phyloP scores from a whole-genome alignment of 257 asterid species.

The Primulina eburnea region DNA sequence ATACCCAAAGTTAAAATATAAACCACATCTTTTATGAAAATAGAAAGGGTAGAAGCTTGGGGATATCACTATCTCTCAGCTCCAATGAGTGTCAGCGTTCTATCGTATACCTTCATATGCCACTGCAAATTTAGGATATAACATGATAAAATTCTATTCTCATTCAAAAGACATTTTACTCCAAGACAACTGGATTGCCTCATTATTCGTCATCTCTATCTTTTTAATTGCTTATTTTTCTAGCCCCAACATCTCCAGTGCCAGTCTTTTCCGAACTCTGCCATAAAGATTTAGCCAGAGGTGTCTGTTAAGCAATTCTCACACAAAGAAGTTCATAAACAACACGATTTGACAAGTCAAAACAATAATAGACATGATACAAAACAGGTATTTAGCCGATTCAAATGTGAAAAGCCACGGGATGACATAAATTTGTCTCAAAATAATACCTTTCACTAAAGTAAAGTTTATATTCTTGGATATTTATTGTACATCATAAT shows the following conservation, averaged over 20 bases:
- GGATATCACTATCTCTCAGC: too few relatives aligned
- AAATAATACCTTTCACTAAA: neutral
- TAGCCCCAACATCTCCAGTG: neutral
- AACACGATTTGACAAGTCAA: neutral
- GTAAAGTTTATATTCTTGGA: neutral
- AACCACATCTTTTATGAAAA: too few relatives aligned
- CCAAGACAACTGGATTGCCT: neutral
- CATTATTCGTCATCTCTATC: neutral
- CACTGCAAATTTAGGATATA: too few relatives aligned
- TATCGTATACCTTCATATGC: too few relatives aligned
- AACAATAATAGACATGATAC: neutral
- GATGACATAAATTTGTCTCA: neutral
- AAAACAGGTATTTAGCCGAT: neutral
- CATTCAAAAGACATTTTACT: too few relatives aligned
- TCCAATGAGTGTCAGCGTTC: too few relatives aligned
- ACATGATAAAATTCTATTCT: too few relatives aligned
- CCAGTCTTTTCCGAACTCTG: neutral
- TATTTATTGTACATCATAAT: constrained; percentile 15
- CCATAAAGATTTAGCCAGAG: neutral
- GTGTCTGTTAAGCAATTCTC: neutral
- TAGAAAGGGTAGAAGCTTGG: too few relatives aligned
- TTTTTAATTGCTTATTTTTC: neutral
- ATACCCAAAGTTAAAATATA: too few relatives aligned
- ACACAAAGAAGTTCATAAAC: constrained; percentile 1
- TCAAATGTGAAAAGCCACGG: constrained; percentile 6